Conservation (phyloP, 805 yeast genomes). For the Saccharomyces cerevisiae region DNA sequence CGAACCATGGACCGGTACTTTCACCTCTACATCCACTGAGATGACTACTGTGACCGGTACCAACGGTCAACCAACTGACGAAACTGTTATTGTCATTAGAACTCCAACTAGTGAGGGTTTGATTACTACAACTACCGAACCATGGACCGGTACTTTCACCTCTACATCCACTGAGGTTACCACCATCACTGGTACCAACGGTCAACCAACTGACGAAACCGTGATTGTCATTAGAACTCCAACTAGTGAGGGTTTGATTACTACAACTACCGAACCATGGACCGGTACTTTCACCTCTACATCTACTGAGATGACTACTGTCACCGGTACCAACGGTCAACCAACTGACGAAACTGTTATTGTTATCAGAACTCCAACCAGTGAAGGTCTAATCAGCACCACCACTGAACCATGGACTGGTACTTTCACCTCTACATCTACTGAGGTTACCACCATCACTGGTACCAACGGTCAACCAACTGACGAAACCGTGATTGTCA, state of each 20-base stretch:
- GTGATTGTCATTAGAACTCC: background rate
- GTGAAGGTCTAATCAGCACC: too few relatives aligned
- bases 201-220: background rate
- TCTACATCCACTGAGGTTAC: too few relatives aligned
- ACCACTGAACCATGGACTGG: conserved; percentile 1
- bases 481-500: conserved; percentile 1
- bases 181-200: background rate
- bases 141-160: background rate
- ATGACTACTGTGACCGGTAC: background rate
- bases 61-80: background rate
- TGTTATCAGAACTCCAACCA: too few relatives aligned
- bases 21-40: too few relatives aligned
- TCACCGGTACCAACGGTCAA: too few relatives aligned
- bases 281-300: background rate
- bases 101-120: background rate
- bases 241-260: background rate
- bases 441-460: background rate
- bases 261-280: background rate
- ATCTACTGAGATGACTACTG: too few relatives aligned
- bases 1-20: too few relatives aligned
- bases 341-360: too few relatives aligned
- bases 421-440: background rate
- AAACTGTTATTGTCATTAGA: background rate
- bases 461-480: conserved; percentile 1
- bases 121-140: background rate